Base-by-base conservation (phyloP, 768 basidiomycete species). In the Lactarius psammicola region DNA sequence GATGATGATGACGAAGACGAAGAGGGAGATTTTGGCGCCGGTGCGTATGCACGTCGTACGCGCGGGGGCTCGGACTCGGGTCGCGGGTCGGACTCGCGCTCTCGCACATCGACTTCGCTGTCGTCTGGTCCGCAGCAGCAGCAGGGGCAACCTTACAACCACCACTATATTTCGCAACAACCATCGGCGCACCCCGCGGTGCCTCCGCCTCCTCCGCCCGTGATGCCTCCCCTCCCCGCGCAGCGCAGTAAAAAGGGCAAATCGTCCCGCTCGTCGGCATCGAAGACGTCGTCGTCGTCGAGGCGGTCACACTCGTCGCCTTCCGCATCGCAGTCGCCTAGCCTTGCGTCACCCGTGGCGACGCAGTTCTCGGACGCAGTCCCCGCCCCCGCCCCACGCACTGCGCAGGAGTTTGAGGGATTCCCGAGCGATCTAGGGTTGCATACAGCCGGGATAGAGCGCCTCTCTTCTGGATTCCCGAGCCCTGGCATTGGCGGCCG, bases 21-120 rank as follows among this genome's bases (percentile, higher is more conserved):
- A 15, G 82, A 80, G 15, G 78, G 76, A 20, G 88, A 90, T 74
- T 77, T 89, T 23, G 88, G 83, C 49, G 88, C 83, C 1, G 80
- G 78, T 49, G 65, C 81, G 13, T 89, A 89, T 72, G 71, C 82
- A 7, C 78, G 69, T n/a, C 68, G 71, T 2, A 61, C 72, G 28
- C 55, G 71, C 11, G 64, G 80, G 44, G 77, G 75, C 51, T 73
- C 76, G 18, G 74, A 72, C 0, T 72, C 77, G 2, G 73, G 71
- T 4, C 65, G 65, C 15, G 83, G 81, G 30, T 88, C 87, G 0
- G 84, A 86, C 64, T 86, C 85, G 4, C 83, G 81, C 40, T 88
- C 86, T 4, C 81, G 84, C 36, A 87, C 87, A 0, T 86, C 87
- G 4, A 75, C 82, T 4, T 85, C 84, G 0, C 55, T 76, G 60